Evolutionary conservation across 805 yeast genomes (phyloP).

Genomic region (Jamesozyma hellenica): DNA sequence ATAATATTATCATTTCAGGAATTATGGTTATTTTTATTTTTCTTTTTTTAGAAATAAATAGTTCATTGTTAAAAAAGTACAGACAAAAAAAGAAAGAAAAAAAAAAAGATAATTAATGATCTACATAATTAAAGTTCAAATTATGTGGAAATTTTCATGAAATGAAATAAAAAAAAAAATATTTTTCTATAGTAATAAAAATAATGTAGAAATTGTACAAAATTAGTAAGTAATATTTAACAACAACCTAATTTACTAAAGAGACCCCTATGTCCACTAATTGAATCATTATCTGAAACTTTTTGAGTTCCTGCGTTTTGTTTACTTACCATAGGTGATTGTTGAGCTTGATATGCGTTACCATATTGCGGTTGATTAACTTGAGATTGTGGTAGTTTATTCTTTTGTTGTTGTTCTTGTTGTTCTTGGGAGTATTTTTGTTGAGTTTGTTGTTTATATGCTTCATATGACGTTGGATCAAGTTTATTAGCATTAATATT

Average conservation of each 20-base stretch:
- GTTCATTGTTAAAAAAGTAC: no score
- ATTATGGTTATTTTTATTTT: no score
- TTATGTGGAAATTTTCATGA: no score
- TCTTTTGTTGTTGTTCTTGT: conserved; percentile 13
- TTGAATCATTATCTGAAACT: conserved; percentile 7
- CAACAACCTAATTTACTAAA: conserved; percentile 30
- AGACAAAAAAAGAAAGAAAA: no score
- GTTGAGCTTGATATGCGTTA: conserved; percentile 1
- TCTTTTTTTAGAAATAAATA: no score
- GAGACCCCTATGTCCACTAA: conserved; percentile 24
- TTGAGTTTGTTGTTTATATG: conserved; percentile 31
- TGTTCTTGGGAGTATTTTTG: conserved; percentile 29
- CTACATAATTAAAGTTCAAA: no score
- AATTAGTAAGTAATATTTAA: conserved; percentile 5
- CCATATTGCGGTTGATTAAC: background rate
- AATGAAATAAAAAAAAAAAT: no score
- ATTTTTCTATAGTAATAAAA: background rate
- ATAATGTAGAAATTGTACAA: background rate
- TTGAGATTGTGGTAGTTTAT: background rate
- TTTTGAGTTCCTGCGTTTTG: background rate
- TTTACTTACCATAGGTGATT: conserved; percentile 1
- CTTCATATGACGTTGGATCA: conserved; percentile 35
- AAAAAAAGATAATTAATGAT: no score
- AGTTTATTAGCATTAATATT: conserved; percentile 17
- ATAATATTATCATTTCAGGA: no score